phyloP scores from a whole-genome alignment of 176 grass and related monocot genomes.

The Cenchrus americanus region DNA sequence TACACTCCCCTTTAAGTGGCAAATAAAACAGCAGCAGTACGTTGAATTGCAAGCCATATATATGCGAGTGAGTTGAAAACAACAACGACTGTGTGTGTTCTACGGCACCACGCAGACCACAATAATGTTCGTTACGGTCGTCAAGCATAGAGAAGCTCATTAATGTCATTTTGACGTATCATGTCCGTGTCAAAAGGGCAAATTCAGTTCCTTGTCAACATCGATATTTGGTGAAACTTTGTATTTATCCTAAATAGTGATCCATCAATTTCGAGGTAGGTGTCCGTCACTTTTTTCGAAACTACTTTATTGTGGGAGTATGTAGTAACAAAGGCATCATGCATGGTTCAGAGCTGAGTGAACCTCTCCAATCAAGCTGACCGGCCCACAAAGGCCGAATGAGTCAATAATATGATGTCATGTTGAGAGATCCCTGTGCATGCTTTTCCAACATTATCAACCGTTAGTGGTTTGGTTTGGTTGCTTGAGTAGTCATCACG shows the following conservation, averaged over 20 bases:
- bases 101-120: background rate
- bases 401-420: background rate
- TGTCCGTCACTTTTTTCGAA: background rate
- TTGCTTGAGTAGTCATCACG: conserved; percentile 1
- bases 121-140: no score
- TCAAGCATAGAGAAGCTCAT: no score
- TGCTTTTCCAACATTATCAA: background rate
- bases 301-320: background rate
- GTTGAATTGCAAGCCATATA: no score
- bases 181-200: no score
- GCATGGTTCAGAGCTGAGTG: background rate
- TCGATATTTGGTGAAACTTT: background rate
- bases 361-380: background rate
- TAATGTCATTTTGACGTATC: background rate
- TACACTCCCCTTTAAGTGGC: no score
- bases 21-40: no score
- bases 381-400: background rate
- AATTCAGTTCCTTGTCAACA: no score
- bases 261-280: background rate
- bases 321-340: no score
- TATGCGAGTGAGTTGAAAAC: background rate
- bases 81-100: background rate
- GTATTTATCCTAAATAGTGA: background rate
- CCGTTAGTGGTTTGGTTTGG: conserved; percentile 1
- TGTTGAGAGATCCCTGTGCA: background rate